Evolutionary conservation across 306 rosid genomes (phyloP).

Genomic region (Trifolium fragiferum): DNA sequence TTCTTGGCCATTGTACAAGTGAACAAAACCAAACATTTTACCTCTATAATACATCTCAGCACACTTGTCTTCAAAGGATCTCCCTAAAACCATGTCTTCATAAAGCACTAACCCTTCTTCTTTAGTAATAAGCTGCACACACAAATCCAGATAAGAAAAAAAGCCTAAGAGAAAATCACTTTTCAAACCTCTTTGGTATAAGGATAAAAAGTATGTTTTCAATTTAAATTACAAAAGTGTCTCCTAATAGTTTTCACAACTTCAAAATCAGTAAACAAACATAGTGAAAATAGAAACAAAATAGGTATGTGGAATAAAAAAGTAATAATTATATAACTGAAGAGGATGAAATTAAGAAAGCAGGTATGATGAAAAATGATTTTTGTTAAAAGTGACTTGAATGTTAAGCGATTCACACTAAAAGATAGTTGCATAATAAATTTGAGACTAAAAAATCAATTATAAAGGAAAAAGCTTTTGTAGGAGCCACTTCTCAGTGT

Average conservation of each 20-base stretch:
- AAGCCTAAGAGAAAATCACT: conserved; percentile 30
- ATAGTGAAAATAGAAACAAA: neutral
- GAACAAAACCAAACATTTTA: conserved; percentile 98
- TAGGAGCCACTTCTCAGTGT: no score
- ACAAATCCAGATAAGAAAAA: conserved; percentile 40
- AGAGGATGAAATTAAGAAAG: neutral
- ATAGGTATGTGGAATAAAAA: neutral
- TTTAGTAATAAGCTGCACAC: conserved; percentile 74
- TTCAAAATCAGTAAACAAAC: neutral
- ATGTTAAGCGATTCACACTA: neutral
- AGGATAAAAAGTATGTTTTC: neutral
- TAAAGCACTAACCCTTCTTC: conserved; percentile 91
- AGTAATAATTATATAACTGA: neutral
- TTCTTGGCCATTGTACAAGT: conserved; percentile 98
- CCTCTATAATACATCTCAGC: conserved; percentile 99
- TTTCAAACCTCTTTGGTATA: neutral
- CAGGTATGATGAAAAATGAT: neutral
- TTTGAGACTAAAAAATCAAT: neutral
- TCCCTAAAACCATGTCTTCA: conserved; percentile 94
- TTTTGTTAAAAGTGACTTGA: neutral
- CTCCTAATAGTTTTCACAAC: neutral
- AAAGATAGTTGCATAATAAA: neutral
- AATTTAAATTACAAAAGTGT: neutral
- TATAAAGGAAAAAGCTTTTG: neutral
- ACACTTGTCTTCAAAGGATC: conserved; percentile 94